Percentiles rank a stretch among this genome's conserved stretches.
Conservation (phyloP, 768 basidiomycete species). For the Agaricus blazei region DNA sequence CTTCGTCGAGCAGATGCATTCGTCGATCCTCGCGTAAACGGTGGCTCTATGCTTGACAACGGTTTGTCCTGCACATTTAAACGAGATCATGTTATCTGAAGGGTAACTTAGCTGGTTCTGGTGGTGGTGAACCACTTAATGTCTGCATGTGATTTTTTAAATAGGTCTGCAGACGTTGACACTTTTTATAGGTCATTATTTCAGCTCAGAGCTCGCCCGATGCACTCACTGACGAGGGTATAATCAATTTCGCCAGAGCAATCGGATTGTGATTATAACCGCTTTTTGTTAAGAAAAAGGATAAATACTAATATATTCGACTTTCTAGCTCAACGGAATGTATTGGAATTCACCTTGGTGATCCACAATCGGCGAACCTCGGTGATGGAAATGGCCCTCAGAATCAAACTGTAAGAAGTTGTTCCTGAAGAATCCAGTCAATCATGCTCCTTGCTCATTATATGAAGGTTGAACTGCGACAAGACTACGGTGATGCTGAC, state of each 20-base stretch:
- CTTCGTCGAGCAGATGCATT: conserved; percentile 19
- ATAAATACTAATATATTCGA: too few relatives aligned
- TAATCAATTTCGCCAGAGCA: conserved; percentile 55
- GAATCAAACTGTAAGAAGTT: conserved; percentile 42
- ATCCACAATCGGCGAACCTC: conserved; percentile 64
- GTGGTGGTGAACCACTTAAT: conserved; percentile 70
- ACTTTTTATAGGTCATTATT: conserved; percentile 44
- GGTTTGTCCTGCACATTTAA: conserved; percentile 20
- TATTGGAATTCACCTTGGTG: conserved; percentile 66
- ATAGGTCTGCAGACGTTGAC: not conserved
- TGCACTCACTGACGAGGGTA: conserved; percentile 51
- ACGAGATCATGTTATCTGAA: not conserved
- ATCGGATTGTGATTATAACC: conserved; percentile 48
- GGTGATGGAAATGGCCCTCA: conserved; percentile 73
- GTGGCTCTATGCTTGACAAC: conserved; percentile 65
- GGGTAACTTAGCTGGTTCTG: conserved; percentile 22
- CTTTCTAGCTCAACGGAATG: conserved; percentile 46
- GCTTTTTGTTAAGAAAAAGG: not conserved
- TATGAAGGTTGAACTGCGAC: conserved; percentile 57
- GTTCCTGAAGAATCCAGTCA: conserved; percentile 3
- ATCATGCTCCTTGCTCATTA: too few relatives aligned
- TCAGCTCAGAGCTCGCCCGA: conserved; percentile 55
- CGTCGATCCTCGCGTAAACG: conserved; percentile 39
- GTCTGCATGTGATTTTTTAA: conserved; percentile 39
- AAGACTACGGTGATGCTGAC: conserved; percentile 63